Conservation (phyloP, 495 filamentous ascomycete species). For the Podospora bellae-mahoneyi region DNA sequence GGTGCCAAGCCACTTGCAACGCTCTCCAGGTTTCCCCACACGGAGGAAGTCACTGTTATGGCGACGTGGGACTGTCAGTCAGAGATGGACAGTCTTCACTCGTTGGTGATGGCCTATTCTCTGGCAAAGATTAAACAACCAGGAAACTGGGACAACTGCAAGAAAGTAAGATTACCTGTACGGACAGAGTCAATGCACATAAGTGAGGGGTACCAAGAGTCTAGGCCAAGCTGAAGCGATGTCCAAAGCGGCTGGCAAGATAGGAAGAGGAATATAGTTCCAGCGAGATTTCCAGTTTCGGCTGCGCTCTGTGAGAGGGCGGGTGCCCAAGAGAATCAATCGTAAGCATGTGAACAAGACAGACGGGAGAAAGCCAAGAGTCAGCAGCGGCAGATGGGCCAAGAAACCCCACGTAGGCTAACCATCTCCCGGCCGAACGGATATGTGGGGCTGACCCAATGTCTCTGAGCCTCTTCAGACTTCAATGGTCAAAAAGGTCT, state of each 20-base stretch:
- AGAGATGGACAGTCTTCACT: background rate
- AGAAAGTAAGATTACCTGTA: background rate
- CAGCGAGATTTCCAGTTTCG: background rate
- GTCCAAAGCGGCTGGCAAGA: background rate
- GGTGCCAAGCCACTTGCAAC: conserved; percentile 3
- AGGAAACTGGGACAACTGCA: background rate
- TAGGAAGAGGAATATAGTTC: background rate
- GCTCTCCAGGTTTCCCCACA: conserved; percentile 5
- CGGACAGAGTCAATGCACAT: background rate
- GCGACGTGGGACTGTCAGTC: background rate
- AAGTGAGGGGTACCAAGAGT: background rate
- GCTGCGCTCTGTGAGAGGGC: background rate
- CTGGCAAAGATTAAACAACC: background rate
- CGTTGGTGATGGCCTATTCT: background rate
- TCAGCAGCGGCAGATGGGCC: conserved; percentile 1
- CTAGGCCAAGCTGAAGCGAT: background rate
- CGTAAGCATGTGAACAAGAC: background rate
- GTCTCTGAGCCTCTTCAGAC: background rate
- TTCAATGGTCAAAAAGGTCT: background rate
- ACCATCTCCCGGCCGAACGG: conserved; percentile 22
- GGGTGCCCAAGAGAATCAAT: background rate
- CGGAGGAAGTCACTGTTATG: conserved; percentile 5
- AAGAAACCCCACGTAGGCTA: conserved; percentile 9
- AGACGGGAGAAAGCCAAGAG: background rate
- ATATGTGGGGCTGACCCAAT: conserved; percentile 16